Conservation (phyloP, 2,329 filamentous ascomycete species). For the Zopfia rhizophila region DNA sequence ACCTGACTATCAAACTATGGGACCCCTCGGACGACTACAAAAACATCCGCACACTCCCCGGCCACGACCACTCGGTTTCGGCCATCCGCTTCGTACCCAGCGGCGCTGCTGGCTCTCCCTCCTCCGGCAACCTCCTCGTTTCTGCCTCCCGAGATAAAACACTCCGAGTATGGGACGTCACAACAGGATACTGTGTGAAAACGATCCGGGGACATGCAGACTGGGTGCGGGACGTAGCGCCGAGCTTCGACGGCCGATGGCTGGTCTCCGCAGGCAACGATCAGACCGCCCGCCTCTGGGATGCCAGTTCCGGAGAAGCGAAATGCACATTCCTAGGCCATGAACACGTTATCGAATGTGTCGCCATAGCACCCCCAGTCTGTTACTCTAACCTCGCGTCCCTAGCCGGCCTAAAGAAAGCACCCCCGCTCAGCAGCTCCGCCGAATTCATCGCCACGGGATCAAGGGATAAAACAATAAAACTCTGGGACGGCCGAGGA, state of each 20-base stretch:
- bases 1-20: constrained; percentile 95
- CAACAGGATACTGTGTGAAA: constrained; percentile 90
- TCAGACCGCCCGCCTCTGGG: constrained; percentile 84
- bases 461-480: constrained; percentile 89
- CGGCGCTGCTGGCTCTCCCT: constrained; percentile 78
- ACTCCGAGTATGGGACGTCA: constrained; percentile 90
- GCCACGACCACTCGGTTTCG: constrained; percentile 92
- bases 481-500: constrained; percentile 86
- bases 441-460: constrained; percentile 93
- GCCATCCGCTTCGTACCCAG: constrained; percentile 89
- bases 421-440: constrained; percentile 76
- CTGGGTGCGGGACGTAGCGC: constrained; percentile 90
- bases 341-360: constrained; percentile 87
- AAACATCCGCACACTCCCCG: constrained; percentile 89
- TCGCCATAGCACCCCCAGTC: constrained; percentile 82
- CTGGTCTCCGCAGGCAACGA: constrained; percentile 86
- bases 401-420: constrained; percentile 84
- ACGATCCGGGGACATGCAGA: constrained; percentile 87
- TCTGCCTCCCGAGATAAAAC: constrained; percentile 88
- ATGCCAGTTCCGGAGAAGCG: constrained; percentile 77
- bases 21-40: constrained; percentile 93
- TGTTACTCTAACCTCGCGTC: constrained; percentile 80
- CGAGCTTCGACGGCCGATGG: constrained; percentile 84
- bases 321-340: constrained; percentile 86
- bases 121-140: constrained; percentile 86